phyloP scores from a whole-genome alignment of 768 basidiomycete species.

The Pseudohyphozyma bogoriensis region DNA sequence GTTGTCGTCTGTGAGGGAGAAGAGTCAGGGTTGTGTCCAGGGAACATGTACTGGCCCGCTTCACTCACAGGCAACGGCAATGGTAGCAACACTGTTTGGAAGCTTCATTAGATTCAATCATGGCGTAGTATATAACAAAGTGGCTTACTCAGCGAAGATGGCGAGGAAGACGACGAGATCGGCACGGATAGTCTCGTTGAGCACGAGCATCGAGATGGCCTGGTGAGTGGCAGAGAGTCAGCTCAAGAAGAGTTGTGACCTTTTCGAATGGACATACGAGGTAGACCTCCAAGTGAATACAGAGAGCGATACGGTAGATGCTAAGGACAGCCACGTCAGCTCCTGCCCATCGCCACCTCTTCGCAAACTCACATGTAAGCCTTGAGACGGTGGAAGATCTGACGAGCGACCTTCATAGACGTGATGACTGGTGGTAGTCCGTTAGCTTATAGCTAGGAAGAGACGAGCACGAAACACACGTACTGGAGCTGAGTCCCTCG shows the following conservation, averaged over 20 bases:
- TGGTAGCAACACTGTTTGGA: constrained; percentile 40
- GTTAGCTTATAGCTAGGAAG: not conserved
- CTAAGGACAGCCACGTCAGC: constrained; percentile 9
- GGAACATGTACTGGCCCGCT: too few species aligned
- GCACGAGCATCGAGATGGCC: constrained; percentile 41
- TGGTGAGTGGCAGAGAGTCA: too few species aligned
- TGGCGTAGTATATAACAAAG: too few species aligned
- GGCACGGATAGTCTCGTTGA: constrained; percentile 46
- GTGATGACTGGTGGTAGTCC: constrained; percentile 39
- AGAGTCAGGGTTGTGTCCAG: too few species aligned
- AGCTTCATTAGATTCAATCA: too few species aligned
- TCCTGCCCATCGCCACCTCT: too few species aligned
- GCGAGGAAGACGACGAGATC: constrained; percentile 45
- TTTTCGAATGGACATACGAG: constrained; percentile 45
- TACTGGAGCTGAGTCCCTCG: constrained; percentile 39
- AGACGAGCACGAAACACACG: not conserved
- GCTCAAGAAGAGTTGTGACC: constrained; percentile 44
- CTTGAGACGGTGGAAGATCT: constrained; percentile 48
- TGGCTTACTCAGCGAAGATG: constrained; percentile 40
- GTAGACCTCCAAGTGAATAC: constrained; percentile 46
- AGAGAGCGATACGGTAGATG: constrained; percentile 46
- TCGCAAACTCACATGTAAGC: constrained; percentile 32
- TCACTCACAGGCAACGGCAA: constrained; percentile 48
- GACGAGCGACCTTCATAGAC: constrained; percentile 45
- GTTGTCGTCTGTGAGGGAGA: not conserved